A percentile compares a stretch with the other conserved stretches of the same genome.
Conservation (phyloP, 805 yeast genomes). For the Yarrowia deformans region DNA sequence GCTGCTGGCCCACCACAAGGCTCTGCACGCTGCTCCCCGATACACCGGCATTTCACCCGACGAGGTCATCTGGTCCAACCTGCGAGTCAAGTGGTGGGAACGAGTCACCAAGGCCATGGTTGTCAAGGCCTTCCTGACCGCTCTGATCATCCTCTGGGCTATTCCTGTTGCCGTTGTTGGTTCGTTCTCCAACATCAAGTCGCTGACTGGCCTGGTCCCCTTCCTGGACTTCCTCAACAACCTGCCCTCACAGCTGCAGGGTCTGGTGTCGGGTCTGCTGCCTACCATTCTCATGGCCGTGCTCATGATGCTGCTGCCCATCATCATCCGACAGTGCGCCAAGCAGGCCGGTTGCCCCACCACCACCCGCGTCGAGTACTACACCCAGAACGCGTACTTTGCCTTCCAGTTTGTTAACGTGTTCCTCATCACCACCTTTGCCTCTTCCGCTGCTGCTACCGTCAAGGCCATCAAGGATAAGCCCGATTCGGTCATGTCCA, state of each 20-base stretch:
- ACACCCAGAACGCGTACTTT: constrained; percentile 87
- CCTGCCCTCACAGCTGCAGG: constrained; percentile 73
- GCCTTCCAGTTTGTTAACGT: constrained; percentile 92
- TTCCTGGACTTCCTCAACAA: constrained; percentile 79
- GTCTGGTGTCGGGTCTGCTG: constrained; percentile 84
- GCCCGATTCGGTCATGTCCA: constrained; percentile 74
- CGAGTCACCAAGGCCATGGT: constrained; percentile 64
- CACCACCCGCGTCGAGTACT: constrained; percentile 72
- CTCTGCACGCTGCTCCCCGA: constrained; percentile 56
- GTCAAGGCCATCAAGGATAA: constrained; percentile 74
- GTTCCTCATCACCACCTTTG: constrained; percentile 80
- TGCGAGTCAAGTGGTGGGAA: constrained; percentile 62
- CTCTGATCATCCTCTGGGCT: constrained; percentile 88
- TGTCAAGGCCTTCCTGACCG: constrained; percentile 66
- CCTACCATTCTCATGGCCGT: constrained; percentile 84
- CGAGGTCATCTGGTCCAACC: constrained; percentile 84
- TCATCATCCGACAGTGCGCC: constrained; percentile 80
- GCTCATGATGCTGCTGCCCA: constrained; percentile 87
- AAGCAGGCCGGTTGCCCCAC: constrained; percentile 75
- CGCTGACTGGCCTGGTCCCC: constrained; percentile 70
- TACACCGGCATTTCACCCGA: constrained; percentile 75
- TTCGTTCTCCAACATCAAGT: constrained; percentile 84
- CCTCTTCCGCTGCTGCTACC: constrained; percentile 83
- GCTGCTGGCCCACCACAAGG: constrained; percentile 60
- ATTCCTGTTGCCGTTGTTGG: constrained; percentile 98